Conservation (phyloP, 1,284 basidiomycete genomes). For the Bondarzewia mesenterica region DNA sequence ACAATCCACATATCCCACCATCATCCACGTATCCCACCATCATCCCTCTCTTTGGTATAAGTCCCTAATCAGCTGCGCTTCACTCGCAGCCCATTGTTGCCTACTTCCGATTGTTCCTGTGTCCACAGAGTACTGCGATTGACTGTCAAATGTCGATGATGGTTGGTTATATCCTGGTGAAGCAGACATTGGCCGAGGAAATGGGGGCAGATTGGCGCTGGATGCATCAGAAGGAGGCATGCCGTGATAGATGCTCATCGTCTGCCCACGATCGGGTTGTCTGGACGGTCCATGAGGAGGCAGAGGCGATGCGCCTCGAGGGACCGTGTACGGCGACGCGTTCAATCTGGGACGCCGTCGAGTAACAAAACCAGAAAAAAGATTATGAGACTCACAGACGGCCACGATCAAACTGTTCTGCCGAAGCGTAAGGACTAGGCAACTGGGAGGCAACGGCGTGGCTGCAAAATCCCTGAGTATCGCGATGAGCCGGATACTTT, state of each 20-base stretch:
- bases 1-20: not conserved
- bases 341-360: not conserved
- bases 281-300: not conserved
- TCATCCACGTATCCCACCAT: not conserved
- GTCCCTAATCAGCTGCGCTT: slow-evolving; percentile 8
- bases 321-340: not conserved
- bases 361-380: not conserved
- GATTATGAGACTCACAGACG: too few species aligned
- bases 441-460: slow-evolving; percentile 19
- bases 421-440: too few species aligned
- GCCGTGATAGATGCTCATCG: too few species aligned
- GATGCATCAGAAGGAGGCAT: too few species aligned
- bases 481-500: not conserved
- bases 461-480: slow-evolving; percentile 7
- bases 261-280: too few species aligned
- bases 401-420: too few species aligned
- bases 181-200: not conserved
- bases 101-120: not conserved
- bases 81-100: slow-evolving; percentile 5
- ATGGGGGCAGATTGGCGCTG: not conserved
- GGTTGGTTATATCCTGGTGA: not conserved
- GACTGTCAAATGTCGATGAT: not conserved
- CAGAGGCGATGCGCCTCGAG: not conserved
- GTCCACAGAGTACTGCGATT: not conserved
- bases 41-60: slow-evolving; percentile 3